Base-by-base conservation (phyloP, 176 grass and related monocot species). In the Carex kokanica region DNA sequence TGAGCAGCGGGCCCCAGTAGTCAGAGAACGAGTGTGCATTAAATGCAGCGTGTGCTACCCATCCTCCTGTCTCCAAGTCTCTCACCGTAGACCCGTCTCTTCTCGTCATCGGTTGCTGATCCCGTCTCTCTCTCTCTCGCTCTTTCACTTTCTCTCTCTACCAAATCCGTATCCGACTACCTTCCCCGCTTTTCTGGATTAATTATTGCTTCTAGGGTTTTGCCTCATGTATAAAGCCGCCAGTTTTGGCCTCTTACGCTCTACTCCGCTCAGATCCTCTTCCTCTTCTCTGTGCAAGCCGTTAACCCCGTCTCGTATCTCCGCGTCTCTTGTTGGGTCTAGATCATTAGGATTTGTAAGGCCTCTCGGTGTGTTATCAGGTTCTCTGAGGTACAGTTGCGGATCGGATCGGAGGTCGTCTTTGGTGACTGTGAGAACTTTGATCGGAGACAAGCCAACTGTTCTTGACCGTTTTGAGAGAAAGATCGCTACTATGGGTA, bases 141-240 rank as follows among this genome's bases (percentile, higher is more conserved):
- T n/a, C n/a, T n/a, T n/a, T n/a, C n/a, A n/a, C n/a, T n/a, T n/a
- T 70, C 29, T 43, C 55, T 43, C 4, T 80, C 29, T 62, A 63
- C 78, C 78, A 63, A 81, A 59, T 81, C 53, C 78, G 14, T 57
- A 67, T 66, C 60, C 80, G 24, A 20, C 24, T 40, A 63, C 64
- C 83, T 78, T 74, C 54, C 68, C 52, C 17, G 16, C 8, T 74
- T 60, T 58, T 16, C 55, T 41, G 6, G 1, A 52, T 65, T 18
- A 82, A 82, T 66, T 23, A 61, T 27, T 63, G 43, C 38, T 24
- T 67, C 40, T 82, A 82, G 59, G 80, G 60, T 82, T 82, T 82
- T 49, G 0, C 27, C 47, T 84, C 90, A 89, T 92, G 93, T 96
- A 96, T 96, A 96, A 96, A 96, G 85, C 87, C 15, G 84, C 90